Base-by-base conservation (phyloP, 352 stramenopile genomes). In the Phytophthora boehmeriae region DNA sequence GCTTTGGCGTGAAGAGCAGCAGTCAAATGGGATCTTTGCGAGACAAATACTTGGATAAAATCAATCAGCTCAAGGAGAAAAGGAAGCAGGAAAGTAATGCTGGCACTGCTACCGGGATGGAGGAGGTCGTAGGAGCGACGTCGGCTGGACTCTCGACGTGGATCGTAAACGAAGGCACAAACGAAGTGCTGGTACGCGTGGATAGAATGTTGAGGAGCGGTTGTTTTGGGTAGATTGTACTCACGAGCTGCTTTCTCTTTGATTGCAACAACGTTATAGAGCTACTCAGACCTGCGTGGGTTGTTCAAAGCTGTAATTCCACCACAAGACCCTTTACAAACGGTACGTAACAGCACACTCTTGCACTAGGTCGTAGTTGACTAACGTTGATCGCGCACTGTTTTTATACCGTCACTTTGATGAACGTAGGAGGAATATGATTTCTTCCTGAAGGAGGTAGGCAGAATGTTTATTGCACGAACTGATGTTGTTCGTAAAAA, bases 41-140 rank as follows among this genome's bases (percentile, higher is more conserved):
- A n/a, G 74, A 76, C 43, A 93, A 93, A 63, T 93, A 93, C 52
- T 44, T 93, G 59, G 78, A 87, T 63, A 91, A 90, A 54, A 71
- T 93, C 42, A 89, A 80, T 14, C 57, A 73, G 50, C 47, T 93
- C 4, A 92, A 89, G 56, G 73, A 83, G 30, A 91, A 90, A 48
- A 73, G 63, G 48, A 64, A 68, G 11, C 54, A 71, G 52, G 67
- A 56, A 73, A 46, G 11, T n/a, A 45, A 5, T 6, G 34, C 22
- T 30, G 25, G n/a, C 8, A 51, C 23, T 20, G 32, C 41, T 8
- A 62, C 30, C 14, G 59, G 48, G 11, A 32, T 70, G 42, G 67
- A 83, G n/a, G 67, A 78, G 43, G 60, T 56, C 5, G 34, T 68
- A 27, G 58, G 6, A 2, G 41, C 54, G 9, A 84, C 74, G 44